Percentiles rank a stretch among this genome's conserved stretches.
Conservation (phyloP, 305 asterid genomes). For the Stenogyne calaminthoides region DNA sequence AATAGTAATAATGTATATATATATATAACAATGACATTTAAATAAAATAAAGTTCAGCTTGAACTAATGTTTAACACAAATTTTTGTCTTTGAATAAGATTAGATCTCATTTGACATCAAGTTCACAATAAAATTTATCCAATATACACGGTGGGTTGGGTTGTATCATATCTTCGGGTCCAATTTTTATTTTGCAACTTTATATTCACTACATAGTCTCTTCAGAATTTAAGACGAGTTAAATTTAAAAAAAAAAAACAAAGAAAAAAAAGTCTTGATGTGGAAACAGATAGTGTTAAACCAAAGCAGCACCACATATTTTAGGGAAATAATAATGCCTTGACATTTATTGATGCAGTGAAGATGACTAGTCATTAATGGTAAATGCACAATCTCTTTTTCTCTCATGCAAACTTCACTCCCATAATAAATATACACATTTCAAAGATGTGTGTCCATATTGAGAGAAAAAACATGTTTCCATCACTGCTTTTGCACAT, state of each 20-base stretch:
- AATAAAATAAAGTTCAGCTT: too few species aligned
- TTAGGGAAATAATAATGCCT: conserved; percentile 28
- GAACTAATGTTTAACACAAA: too few species aligned
- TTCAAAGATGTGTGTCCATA: conserved; percentile 32
- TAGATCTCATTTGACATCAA: too few species aligned
- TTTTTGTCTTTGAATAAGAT: too few species aligned
- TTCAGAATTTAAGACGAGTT: neutral
- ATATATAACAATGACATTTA: too few species aligned
- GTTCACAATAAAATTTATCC: neutral
- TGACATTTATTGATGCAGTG: conserved; percentile 34
- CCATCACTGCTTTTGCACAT: conserved; percentile 29
- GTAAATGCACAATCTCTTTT: conserved; percentile 18
- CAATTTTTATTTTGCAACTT: neutral
- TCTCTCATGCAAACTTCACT: conserved; percentile 23
- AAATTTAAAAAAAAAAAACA: neutral
- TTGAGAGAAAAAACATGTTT: conserved; percentile 23
- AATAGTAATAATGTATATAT: too few species aligned
- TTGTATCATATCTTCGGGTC: neutral
- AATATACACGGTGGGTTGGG: neutral
- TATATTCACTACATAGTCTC: neutral
- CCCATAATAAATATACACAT: conserved; percentile 33
- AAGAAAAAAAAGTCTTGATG: neutral
- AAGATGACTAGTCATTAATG: conserved; percentile 28
- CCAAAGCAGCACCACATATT: conserved; percentile 34
- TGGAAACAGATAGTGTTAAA: neutral